phyloP scores from a whole-genome alignment of 179 eudicot genomes.

The Camellia oleifera region DNA sequence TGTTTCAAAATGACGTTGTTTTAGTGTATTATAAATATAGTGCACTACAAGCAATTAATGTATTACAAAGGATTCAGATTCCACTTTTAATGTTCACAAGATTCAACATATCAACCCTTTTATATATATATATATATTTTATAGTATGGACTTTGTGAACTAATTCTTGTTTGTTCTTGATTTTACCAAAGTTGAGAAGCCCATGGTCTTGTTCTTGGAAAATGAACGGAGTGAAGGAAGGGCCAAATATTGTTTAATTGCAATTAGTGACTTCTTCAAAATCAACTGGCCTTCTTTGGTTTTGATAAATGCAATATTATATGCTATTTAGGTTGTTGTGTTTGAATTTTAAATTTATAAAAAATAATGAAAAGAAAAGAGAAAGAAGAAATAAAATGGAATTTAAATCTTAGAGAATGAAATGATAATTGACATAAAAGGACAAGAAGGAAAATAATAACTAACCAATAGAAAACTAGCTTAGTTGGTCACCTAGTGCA shows the following conservation, averaged over 20 bases:
- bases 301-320: neutral
- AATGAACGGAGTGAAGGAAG: neutral
- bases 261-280: neutral
- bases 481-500: no score
- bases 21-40: no score
- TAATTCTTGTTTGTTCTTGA: neutral
- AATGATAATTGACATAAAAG: neutral
- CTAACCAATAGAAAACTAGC: no score
- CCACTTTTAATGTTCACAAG: neutral
- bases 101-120: constrained; percentile 6
- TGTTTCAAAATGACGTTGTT: no score
- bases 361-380: no score
- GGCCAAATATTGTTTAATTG: neutral
- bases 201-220: neutral
- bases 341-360: no score
- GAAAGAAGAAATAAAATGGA: no score
- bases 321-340: neutral
- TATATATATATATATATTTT: no score
- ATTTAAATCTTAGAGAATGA: neutral
- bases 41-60: no score
- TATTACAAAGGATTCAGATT: no score
- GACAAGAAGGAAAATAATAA: no score
- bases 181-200: neutral
- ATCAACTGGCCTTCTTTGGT: neutral
- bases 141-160: neutral